Evolutionary conservation across 2,329 filamentous ascomycete genomes (phyloP), one percentile per base, ranked within the genome.

Genomic region (Xylaria multiplex): DNA sequence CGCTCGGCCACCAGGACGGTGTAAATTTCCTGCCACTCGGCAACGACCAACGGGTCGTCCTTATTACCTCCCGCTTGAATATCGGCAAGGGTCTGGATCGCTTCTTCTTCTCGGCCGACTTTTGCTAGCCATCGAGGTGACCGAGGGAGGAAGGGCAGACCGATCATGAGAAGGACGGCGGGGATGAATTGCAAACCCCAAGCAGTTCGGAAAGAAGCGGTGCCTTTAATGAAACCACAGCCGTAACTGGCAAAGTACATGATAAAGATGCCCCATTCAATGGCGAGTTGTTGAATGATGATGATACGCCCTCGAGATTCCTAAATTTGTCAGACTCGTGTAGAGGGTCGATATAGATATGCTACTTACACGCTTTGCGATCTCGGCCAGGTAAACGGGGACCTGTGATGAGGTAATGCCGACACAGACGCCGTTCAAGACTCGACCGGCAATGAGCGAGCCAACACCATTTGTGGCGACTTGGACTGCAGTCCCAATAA

Each of bases 261-360:
- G 78, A 90, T 88, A 65, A 90, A 74, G 69, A 90, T 90, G 69
- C 87, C 89, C 84, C 84, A 91, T 69, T 91, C 91, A 67, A 93
- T 93, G 30, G 90, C 89, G 82, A 90, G 90, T 76, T 93, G 91
- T 76, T 93, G 90, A 49, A 87, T 85, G 59, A 90, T 88, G 16
- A 93, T 89, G 40, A 93, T 82, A 49, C 88, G 84, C 16, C 90
- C 90, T 68, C 90, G 85, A 49, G 65, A 61, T 58, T 74, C 72
- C 73, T 75, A 72, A 81, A 82, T 3, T 30, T 46, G 32, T 67
- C 32, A 65, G 65, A n/a, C 48, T 13, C 11, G 1, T 32, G 16
- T 43, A 27, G 2, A 19, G 13, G 42, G 3, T 16, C 3, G 6
- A 8, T 5, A 40, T 77, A 77, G 24, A 43, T 57, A 19, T n/a